Evolutionary conservation across 768 basidiomycete species (phyloP), one percentile per base, ranked within the genome.

Genomic region (Paxillus rubicundulus): DNA sequence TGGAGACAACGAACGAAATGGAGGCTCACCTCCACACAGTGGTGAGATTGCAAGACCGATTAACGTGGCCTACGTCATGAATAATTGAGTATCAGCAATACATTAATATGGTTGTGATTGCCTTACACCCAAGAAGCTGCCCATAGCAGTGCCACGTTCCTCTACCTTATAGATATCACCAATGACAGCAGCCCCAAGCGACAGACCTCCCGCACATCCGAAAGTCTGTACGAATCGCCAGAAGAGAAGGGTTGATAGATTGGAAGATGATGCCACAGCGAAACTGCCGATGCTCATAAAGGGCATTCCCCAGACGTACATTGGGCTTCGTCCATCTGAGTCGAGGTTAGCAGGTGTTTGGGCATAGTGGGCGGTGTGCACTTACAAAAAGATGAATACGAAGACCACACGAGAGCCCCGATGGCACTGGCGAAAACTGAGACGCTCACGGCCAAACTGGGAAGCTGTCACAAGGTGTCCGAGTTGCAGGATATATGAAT

Each of bases 121-220:
- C 54, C 67, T 56, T 44, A 84, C 82, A 1, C 72, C 78, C 47
- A 81, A 74, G 63, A 81, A 84, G 2, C 82, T 65, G 0, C 84
- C 85, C 72, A 86, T 80, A 0, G 81, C 82, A 3, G 75, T 71
- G 9, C 83, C 77, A 24, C 84, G 71, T 55, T 86, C 81, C 49
- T 87, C 86, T 3, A 85, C 60, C 46, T 67, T 76, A 64, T 86
- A 87, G 3, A 88, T 83, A 59, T 87, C 86, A 0, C 82, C 82
- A 24, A 87, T 82, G 5, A 82, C 77, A 2, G 78, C 86, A 0
- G 77, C 75, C 14, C 77, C 88, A 47, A 80, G 74, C n/a, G 77
- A 79, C 63, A 74, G 61, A 3, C 75, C 81, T 10, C 79, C 78
- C 7, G 83, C 78, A 5, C 81, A 74, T n/a, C 87, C 88, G 38